Conservation (phyloP, 108 stramenopile species). For the Licmophora abbreviata region DNA sequence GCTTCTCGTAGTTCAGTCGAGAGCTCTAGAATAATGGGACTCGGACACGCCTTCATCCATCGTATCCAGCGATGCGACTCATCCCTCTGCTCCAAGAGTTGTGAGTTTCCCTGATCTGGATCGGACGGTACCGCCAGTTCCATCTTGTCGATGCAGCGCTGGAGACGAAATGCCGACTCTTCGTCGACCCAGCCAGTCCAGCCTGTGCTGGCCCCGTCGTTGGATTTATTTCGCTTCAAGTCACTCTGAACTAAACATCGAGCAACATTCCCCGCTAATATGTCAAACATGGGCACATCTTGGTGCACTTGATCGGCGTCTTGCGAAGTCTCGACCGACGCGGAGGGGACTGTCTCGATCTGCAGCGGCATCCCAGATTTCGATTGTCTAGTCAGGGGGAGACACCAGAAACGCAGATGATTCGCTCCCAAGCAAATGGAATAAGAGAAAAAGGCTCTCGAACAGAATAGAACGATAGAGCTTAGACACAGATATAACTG, state of each 20-base stretch:
- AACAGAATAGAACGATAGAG: too few species aligned
- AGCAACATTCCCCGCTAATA: conserved; percentile 21
- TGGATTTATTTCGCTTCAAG: conserved; percentile 21
- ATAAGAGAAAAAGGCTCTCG: too few species aligned
- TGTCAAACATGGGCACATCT: conserved; percentile 12
- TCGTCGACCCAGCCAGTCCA: conserved; percentile 45
- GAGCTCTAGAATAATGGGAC: conserved; percentile 47
- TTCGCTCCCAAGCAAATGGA: too few species aligned
- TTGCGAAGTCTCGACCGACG: too few species aligned
- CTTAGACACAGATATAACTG: too few species aligned
- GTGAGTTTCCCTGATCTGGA: background rate
- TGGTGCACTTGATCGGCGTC: too few species aligned
- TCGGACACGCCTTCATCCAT: conserved; percentile 56
- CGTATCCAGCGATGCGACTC: conserved; percentile 44
- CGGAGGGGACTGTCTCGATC: too few species aligned
- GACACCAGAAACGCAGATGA: too few species aligned
- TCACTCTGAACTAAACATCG: conserved; percentile 17
- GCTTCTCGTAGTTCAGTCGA: conserved; percentile 32
- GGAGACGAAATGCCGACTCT: conserved; percentile 10
- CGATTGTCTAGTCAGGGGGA: too few species aligned
- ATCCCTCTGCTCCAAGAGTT: conserved; percentile 23
- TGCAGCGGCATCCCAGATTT: too few species aligned
- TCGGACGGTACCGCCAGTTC: conserved; percentile 2
- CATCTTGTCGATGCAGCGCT: conserved; percentile 24
- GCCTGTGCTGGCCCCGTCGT: conserved; percentile 35